phyloP scores from a whole-genome alignment of 2,329 filamentous ascomycete genomes.

The Scopulariopsis brevicaulis region DNA sequence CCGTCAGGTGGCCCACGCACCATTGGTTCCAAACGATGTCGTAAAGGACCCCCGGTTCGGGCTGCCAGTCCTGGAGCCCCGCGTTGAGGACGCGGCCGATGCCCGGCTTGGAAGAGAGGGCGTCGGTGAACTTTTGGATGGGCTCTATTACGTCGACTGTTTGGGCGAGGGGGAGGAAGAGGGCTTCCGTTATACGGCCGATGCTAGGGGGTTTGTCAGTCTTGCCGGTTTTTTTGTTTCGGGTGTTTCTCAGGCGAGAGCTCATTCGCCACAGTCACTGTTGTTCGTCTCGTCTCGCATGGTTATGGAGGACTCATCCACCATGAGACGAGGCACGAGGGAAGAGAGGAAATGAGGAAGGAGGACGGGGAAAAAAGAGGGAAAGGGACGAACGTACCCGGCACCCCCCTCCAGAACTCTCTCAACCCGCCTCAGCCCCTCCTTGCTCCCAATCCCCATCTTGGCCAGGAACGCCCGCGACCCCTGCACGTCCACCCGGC shows the following conservation, averaged over 20 bases:
- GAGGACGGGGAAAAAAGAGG: background rate
- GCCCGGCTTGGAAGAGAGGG: slow-evolving; percentile 44
- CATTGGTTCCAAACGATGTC: slow-evolving; percentile 85
- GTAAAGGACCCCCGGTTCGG: slow-evolving; percentile 40
- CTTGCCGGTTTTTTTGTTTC: too few relatives aligned
- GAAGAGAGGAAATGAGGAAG: background rate
- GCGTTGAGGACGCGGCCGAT: slow-evolving; percentile 55
- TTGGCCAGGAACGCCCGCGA: slow-evolving; percentile 60
- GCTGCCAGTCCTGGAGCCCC: slow-evolving; percentile 62
- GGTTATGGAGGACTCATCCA: background rate
- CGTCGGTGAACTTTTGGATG: slow-evolving; percentile 65
- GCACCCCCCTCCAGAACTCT: slow-evolving; percentile 25
- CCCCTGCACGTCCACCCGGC: slow-evolving; percentile 56
- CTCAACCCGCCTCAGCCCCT: slow-evolving; percentile 14
- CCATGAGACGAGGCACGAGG: background rate
- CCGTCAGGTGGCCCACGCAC: slow-evolving; percentile 76
- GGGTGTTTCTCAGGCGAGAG: too few relatives aligned
- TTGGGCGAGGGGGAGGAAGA: slow-evolving; percentile 60
- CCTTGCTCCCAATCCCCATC: slow-evolving; percentile 33
- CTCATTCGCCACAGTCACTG: background rate
- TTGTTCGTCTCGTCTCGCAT: background rate
- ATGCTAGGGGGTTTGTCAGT: slow-evolving; percentile 39
- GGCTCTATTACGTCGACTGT: slow-evolving; percentile 79
- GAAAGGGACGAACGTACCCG: slow-evolving; percentile 15
- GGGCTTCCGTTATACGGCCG: slow-evolving; percentile 67